These are phyloP conservation scores for Venturia oleaginea DNA, from an alignment of 2,329 filamentous ascomycete species.

Conservation along the genomic window DNA sequence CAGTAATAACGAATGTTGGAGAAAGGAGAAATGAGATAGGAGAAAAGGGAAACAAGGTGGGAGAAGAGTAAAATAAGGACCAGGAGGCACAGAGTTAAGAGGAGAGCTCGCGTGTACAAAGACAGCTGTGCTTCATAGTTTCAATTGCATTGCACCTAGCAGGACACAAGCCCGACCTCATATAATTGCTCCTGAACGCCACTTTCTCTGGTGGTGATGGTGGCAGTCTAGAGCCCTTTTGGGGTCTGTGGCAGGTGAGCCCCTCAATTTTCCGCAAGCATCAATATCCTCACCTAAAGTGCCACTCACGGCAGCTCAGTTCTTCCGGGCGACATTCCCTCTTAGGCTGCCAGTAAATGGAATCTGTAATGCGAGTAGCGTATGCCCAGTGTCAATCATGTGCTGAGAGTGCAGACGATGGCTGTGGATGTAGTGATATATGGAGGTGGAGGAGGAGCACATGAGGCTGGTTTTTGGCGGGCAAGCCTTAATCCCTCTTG, in stretches of 20 bases:
- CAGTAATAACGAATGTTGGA: not conserved
- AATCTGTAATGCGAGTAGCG: not conserved
- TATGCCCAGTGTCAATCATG: not conserved
- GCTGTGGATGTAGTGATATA: not conserved
- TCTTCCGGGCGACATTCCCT: not conserved
- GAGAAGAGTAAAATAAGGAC: not conserved
- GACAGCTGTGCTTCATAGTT: not conserved
- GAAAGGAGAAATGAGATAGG: not conserved
- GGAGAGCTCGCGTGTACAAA: not conserved
- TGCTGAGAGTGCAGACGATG: not conserved
- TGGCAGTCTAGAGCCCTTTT: not conserved
- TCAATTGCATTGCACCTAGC: not conserved
- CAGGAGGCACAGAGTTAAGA: no score
- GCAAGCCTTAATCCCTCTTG: no score
- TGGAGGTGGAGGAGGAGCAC: no score
- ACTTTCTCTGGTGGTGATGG: not conserved
- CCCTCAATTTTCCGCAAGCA: constrained; percentile 1
- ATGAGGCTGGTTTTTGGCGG: no score
- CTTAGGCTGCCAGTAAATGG: not conserved
- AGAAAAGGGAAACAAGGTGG: not conserved
- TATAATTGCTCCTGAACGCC: constrained; percentile 3
- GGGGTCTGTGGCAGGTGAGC: not conserved
- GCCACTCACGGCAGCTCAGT: not conserved
- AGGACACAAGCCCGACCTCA: not conserved
- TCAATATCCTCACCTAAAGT: constrained; percentile 2